phyloP scores from a whole-genome alignment of 352 stramenopile species.

The Pythium dissotocum region DNA sequence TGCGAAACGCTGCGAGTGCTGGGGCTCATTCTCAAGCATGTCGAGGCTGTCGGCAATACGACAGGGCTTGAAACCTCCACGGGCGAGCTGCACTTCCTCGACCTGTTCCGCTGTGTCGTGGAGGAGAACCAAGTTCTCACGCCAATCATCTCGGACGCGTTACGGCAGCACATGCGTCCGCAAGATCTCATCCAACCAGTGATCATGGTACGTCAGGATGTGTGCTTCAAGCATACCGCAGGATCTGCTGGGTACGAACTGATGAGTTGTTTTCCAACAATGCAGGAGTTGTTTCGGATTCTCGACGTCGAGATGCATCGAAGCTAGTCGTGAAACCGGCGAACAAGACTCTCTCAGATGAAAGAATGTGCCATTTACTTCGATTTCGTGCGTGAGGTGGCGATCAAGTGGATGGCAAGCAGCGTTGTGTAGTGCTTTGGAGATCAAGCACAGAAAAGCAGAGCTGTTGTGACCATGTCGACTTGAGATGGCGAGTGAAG shows the following conservation, averaged over 20 bases:
- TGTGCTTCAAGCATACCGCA: not conserved
- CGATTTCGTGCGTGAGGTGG: not conserved
- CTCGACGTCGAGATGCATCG: slow-evolving; percentile 18
- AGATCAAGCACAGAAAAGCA: no score
- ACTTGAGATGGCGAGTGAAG: no score
- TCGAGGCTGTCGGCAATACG: slow-evolving; percentile 44
- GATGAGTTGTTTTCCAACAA: not conserved
- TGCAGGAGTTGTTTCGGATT: slow-evolving; percentile 14
- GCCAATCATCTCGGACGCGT: slow-evolving; percentile 53
- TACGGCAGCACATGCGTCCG: slow-evolving; percentile 40
- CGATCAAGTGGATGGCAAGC: not conserved
- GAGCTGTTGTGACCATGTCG: no score
- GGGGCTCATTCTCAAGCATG: slow-evolving; percentile 43
- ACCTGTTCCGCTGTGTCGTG: slow-evolving; percentile 68
- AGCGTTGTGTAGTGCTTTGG: no score
- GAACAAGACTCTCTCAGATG: not conserved
- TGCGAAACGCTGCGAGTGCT: slow-evolving; percentile 63
- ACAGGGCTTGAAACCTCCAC: slow-evolving; percentile 50
- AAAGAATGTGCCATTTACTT: no score
- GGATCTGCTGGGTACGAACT: not conserved
- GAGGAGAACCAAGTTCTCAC: slow-evolving; percentile 68
- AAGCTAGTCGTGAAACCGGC: not conserved
- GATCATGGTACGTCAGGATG: slow-evolving; percentile 38
- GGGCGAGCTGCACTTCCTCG: slow-evolving; percentile 64
- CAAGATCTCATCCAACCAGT: slow-evolving; percentile 46